Base-by-base conservation (phyloP, 352 stramenopile genomes). In the Phytophthora podocarpi region DNA sequence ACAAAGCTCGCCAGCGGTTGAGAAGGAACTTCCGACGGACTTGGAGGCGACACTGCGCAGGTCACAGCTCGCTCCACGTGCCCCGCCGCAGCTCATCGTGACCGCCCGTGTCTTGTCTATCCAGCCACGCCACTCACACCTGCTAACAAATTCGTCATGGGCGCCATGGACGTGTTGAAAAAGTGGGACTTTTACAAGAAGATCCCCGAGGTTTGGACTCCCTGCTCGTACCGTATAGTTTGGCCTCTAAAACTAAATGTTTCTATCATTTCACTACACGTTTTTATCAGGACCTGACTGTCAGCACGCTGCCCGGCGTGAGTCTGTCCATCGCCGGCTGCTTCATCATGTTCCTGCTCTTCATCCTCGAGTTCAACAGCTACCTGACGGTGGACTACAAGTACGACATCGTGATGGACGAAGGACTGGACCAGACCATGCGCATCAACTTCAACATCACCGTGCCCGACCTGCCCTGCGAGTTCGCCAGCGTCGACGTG, bases 401-500 rank as follows among this genome's bases (percentile, higher is more conserved):
- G 70, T 91, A 93, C 68, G 82, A 93, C 59, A 94, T 95, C 64
- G 85, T 95, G 36, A 93, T 96, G 82, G 89, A 96, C 74, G 79
- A 95, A 51, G 82, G 78, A 2, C 69, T 95, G 21, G 83, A 94
- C 66, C 76, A 91, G 69, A 94, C 75, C 36, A 86, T 96, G 70
- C 89, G 93, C 52, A 97, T 99, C 45, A 99, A 99, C 75, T 99
- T 99, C 69, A 99, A 99, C 80, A 98, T 99, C 67, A 99, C 96
- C 27, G 84, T 99, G 40, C 87, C 98, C 27, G 94, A 99, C 76
- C 62, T 99, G 16, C 95, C 97, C 20, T 99, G 97, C 74, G 96
- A 99, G 75, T 99, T 97, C 67, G 94, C 98, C 8, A 90, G 75
- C 18, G 89, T 99, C 5, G 97, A 99, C 74, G 93, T 99, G 6